Evolutionary conservation across 495 filamentous ascomycete genomes (phyloP).

Genomic region (Penicillium coprophilum): DNA sequence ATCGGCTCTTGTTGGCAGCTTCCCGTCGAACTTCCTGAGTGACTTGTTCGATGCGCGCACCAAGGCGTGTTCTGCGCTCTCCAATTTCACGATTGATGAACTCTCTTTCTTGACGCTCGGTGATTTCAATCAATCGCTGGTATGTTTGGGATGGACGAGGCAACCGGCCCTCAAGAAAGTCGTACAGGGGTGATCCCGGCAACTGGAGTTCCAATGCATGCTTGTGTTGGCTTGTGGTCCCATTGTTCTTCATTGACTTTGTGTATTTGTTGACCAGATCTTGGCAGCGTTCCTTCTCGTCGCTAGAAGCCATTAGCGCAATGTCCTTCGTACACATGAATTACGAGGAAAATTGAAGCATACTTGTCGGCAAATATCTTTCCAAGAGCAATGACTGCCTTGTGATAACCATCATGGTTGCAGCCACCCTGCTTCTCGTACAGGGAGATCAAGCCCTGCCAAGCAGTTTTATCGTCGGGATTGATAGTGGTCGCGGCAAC

Average conservation of each 20-base stretch:
- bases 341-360: conserved; percentile 22
- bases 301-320: conserved; percentile 28
- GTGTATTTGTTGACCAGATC: conserved; percentile 79
- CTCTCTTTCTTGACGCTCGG: conserved; percentile 84
- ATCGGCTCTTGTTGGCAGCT: conserved; percentile 64
- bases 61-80: conserved; percentile 82
- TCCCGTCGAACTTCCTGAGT: conserved; percentile 85
- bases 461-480: conserved; percentile 65
- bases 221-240: conserved; percentile 69
- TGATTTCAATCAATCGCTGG: conserved; percentile 76
- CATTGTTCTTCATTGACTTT: conserved; percentile 65
- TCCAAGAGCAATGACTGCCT: conserved; percentile 69
- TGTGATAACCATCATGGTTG: conserved; percentile 71
- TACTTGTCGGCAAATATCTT: conserved; percentile 68
- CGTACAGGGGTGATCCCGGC: conserved; percentile 74
- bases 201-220: conserved; percentile 71
- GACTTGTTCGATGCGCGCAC: conserved; percentile 78
- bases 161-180: conserved; percentile 80
- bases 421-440: conserved; percentile 72
- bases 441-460: conserved; percentile 85
- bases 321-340: neutral
- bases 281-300: conserved; percentile 71
- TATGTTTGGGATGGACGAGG: conserved; percentile 80
- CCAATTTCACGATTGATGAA: conserved; percentile 88
- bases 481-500: conserved; percentile 67